Base-by-base conservation (phyloP, 2,329 filamentous ascomycete genomes). In the Plectosphaerella plurivora region DNA sequence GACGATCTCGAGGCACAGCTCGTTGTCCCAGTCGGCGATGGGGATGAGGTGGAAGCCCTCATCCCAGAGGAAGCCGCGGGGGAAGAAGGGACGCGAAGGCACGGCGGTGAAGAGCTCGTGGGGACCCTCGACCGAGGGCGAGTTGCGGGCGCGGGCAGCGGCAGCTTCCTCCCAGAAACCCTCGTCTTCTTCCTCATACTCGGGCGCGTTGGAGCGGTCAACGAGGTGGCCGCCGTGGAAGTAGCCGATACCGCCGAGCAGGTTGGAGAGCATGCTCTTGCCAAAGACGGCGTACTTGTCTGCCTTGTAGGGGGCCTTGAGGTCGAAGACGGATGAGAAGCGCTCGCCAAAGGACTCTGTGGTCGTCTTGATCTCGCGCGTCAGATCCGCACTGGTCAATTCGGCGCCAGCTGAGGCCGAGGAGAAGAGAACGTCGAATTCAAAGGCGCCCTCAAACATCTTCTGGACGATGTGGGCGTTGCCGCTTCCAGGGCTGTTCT, bases 31-130 rank as follows among this genome's bases (percentile, higher is more conserved):
- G 59, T 99, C 93, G 18, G 91, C 81, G 51, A 99, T 86, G 2
- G 92, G 92, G 47, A 96, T 76, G 36, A 99, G 76, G 64, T 99
- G 94, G 71, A 97, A 99, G 1, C 94, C 94, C 68, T 99, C 94
- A 62, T 99, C 94, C 94, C 94, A 99, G 4, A 97, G 78, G 68
- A 99, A 99, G 1, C 94, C 94, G 55, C 94, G 82, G 1, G 94
- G 94, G 72, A 99, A 99, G 75, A 99, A 99, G 0, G 94, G 89
- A 5, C 94, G 80, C 9, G 93, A 97, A 0, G 94, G 94, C 52
- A 97, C 87, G 61, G 86, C 90, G 7, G 92, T 95, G 67, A 92
- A 97, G 3, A 99, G 81, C 67, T 96, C 90, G 51, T 87, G 89
- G 1, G 93, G 91, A 0, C 90, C 90, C 64, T 95, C 91, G 1